Percentiles rank a stretch among this genome's conserved stretches.
Conservation (phyloP, 805 yeast genomes). For the Ogataea glucozyma region DNA sequence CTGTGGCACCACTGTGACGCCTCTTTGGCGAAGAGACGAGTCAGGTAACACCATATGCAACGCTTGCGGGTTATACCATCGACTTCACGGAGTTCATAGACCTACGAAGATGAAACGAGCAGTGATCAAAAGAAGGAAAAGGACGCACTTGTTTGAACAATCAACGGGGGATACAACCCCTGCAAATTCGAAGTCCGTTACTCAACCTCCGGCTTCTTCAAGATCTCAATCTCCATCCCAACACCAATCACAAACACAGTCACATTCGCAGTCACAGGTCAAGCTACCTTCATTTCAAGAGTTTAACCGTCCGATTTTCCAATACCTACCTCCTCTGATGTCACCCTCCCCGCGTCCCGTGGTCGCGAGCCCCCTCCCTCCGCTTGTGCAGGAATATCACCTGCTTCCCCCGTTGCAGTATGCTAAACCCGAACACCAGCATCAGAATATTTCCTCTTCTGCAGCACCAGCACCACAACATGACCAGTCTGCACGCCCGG, state of each 20-base stretch:
- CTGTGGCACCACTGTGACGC: slow-evolving; percentile 84
- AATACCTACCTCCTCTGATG: background rate
- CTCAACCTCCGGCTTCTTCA: background rate
- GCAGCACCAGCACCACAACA: too few relatives aligned
- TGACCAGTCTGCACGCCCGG: background rate
- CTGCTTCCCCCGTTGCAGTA: slow-evolving; percentile 6
- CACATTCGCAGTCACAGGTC: background rate
- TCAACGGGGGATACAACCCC: too few relatives aligned
- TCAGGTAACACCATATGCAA: slow-evolving; percentile 82
- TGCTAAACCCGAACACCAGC: background rate
- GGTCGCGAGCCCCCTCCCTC: too few relatives aligned
- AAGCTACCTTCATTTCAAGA: slow-evolving; percentile 5
- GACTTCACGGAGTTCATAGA: slow-evolving; percentile 73
- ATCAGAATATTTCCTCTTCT: too few relatives aligned
- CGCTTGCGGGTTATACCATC: slow-evolving; percentile 81
- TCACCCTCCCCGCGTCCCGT: background rate
- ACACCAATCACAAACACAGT: background rate
- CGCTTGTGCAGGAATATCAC: background rate
- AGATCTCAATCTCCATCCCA: background rate
- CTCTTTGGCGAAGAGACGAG: slow-evolving; percentile 83
- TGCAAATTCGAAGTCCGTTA: background rate
- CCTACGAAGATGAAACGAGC: slow-evolving; percentile 74
- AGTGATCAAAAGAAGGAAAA: slow-evolving; percentile 72
- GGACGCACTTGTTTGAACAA: slow-evolving; percentile 32
- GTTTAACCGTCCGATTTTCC: slow-evolving; percentile 4